phyloP scores from a whole-genome alignment of 108 stramenopile species.

The Pseudonitzschia multiseries region DNA sequence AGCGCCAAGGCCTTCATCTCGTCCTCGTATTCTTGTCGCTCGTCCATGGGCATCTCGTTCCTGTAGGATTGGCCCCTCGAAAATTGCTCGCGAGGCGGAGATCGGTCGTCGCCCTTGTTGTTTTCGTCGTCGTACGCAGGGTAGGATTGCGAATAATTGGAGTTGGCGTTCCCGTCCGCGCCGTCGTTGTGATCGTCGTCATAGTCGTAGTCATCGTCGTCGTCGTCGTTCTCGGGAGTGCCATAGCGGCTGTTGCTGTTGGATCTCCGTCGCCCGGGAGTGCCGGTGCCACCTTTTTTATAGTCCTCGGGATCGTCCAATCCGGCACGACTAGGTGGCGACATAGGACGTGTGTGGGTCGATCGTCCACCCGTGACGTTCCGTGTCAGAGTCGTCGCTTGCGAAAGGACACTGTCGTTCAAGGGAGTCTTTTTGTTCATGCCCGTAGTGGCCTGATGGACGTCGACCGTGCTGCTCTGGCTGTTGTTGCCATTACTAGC shows the following conservation, averaged over 20 bases:
- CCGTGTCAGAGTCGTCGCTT: neutral
- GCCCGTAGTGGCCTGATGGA: neutral
- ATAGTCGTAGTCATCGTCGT: neutral
- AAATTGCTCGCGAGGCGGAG: neutral
- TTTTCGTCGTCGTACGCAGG: neutral
- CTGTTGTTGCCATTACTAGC: neutral
- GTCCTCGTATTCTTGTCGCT: slow-evolving; percentile 17
- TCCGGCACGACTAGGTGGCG: slow-evolving; percentile 7
- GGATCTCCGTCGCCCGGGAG: neutral
- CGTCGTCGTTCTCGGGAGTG: neutral
- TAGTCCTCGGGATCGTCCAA: slow-evolving; percentile 14
- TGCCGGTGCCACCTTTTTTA: neutral
- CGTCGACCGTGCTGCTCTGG: neutral
- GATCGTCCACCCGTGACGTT: slow-evolving; percentile 7
- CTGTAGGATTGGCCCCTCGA: neutral
- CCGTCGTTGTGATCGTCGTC: too few relatives aligned
- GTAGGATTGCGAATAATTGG: neutral
- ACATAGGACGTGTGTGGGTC: neutral
- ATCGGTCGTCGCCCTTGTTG: neutral
- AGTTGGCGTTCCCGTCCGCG: slow-evolving; percentile 3
- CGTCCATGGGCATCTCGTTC: slow-evolving; percentile 41
- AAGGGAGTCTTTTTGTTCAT: neutral
- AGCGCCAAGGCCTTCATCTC: neutral
- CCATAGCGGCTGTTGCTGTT: neutral
- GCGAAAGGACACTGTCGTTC: neutral